Percentiles rank a stretch among this genome's conserved stretches.
Conservation (phyloP, 1,284 basidiomycete species). For the Ganoderma sp. region DNA sequence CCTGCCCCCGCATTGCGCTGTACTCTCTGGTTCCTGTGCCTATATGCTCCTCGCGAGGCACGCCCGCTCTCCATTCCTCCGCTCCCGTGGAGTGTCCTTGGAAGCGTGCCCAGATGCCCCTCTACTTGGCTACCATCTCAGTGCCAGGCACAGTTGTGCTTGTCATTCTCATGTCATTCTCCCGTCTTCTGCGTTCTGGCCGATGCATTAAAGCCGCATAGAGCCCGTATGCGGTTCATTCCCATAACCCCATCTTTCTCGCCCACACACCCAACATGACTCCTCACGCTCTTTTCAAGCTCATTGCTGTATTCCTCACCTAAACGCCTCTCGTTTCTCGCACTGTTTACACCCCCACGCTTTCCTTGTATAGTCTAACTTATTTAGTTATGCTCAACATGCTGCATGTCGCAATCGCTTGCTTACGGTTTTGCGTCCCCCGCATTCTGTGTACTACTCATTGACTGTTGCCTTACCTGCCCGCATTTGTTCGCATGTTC, state of each 20-base stretch:
- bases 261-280: background rate
- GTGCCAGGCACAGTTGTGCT: background rate
- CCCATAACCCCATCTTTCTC: background rate
- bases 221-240: background rate
- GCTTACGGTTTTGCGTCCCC: constrained; percentile 2
- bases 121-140: constrained; percentile 1
- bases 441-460: background rate
- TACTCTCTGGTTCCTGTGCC: constrained; percentile 18
- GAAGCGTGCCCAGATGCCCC: background rate
- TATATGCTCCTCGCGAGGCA: constrained; percentile 5
- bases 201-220: background rate
- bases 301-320: constrained; percentile 4
- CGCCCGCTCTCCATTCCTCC: background rate
- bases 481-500: constrained; percentile 1
- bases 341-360: background rate
- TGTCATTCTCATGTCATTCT: background rate
- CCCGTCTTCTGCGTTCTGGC: background rate
- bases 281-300: background rate
- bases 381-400: constrained; percentile 3
- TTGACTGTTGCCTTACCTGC: background rate
- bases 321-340: background rate
- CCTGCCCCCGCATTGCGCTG: constrained; percentile 12
- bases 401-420: constrained; percentile 5
- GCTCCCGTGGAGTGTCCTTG: constrained; percentile 1
- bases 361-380: background rate